Percentiles rank a stretch among this genome's conserved stretches.
These are phyloP conservation scores for Dendryphion nanum DNA, from an alignment of 2,329 filamentous ascomycete species.

Conservation along the genomic window DNA sequence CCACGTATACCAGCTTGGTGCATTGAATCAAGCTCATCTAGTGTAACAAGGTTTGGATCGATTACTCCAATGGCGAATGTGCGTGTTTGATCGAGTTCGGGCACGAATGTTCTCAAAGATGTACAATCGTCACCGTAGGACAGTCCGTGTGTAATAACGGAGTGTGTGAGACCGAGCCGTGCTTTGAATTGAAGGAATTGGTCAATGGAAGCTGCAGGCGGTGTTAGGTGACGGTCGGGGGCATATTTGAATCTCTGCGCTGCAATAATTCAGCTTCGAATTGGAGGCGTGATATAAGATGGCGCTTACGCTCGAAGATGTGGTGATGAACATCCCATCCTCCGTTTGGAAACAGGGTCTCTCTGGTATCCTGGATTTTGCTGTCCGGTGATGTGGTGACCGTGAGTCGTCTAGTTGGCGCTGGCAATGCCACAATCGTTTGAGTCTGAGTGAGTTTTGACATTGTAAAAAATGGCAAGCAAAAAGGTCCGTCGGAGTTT, in stretches of 20 bases:
- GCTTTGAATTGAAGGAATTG: slow-evolving; percentile 24
- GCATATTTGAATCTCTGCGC: slow-evolving; percentile 18
- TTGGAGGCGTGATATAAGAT: background rate
- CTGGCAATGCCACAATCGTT: background rate
- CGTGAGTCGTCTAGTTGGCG: no score
- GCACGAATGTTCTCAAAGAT: slow-evolving; percentile 33
- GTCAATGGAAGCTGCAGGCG: slow-evolving; percentile 23
- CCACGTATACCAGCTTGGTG: slow-evolving; percentile 31
- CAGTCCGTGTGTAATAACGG: slow-evolving; percentile 37
- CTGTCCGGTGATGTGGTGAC: background rate
- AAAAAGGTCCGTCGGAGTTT: no score
- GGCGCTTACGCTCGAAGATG: slow-evolving; percentile 10
- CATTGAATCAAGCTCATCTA: slow-evolving; percentile 21
- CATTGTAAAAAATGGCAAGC: background rate
- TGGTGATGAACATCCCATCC: slow-evolving; percentile 13
- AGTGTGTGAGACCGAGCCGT: slow-evolving; percentile 31
- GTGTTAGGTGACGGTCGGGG: slow-evolving; percentile 26
- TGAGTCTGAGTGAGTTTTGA: background rate
- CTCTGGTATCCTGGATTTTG: no score
- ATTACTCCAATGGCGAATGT: slow-evolving; percentile 34
- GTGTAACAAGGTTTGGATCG: slow-evolving; percentile 21
- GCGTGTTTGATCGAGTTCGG: slow-evolving; percentile 18
- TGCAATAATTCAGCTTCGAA: slow-evolving; percentile 1
- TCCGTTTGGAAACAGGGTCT: slow-evolving; percentile 7
- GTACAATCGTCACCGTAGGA: slow-evolving; percentile 39